These are phyloP conservation scores for Chytriomyces confervae DNA, from an alignment of 192 early-diverging fungal genomes.

Conservation along the genomic window DNA sequence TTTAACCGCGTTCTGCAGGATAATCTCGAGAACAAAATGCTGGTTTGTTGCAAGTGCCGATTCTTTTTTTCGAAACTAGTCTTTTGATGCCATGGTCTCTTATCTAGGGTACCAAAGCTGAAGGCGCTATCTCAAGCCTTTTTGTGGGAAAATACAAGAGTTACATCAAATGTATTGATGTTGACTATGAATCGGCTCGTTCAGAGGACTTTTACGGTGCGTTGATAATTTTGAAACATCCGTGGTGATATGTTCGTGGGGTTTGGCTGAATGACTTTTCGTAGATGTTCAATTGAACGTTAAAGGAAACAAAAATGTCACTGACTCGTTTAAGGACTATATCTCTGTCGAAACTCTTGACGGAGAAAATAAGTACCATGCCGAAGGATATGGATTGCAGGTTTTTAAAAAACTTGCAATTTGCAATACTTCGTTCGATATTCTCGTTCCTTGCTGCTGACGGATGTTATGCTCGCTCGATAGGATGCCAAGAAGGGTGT, in stretches of 20 bases:
- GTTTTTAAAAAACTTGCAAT: not conserved
- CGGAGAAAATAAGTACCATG: conserved; percentile 95
- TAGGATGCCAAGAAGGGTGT: conserved; percentile 96
- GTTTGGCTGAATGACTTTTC: not conserved
- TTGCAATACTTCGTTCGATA: too few relatives aligned
- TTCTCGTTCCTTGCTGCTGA: not conserved
- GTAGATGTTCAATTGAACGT: conserved; percentile 94
- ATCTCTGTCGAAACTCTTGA: conserved; percentile 89
- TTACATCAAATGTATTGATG: conserved; percentile 94
- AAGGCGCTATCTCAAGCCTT: conserved; percentile 89
- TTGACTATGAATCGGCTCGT: conserved; percentile 93
- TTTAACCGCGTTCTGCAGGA: conserved; percentile 97
- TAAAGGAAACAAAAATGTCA: conserved; percentile 85
- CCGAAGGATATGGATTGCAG: conserved; percentile 82
- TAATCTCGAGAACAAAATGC: conserved; percentile 97
- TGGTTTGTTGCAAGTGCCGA: conserved; percentile 54
- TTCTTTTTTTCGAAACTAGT: not conserved
- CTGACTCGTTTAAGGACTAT: conserved; percentile 91
- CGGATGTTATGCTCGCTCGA: conserved; percentile 50
- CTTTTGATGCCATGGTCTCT: not conserved
- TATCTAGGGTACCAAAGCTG: conserved; percentile 77
- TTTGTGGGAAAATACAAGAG: conserved; percentile 98
- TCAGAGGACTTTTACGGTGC: conserved; percentile 87
- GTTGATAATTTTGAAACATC: conserved; percentile 72
- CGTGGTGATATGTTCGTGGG: not conserved